Conservation (phyloP, 306 rosid species). For the Senna siamea region DNA sequence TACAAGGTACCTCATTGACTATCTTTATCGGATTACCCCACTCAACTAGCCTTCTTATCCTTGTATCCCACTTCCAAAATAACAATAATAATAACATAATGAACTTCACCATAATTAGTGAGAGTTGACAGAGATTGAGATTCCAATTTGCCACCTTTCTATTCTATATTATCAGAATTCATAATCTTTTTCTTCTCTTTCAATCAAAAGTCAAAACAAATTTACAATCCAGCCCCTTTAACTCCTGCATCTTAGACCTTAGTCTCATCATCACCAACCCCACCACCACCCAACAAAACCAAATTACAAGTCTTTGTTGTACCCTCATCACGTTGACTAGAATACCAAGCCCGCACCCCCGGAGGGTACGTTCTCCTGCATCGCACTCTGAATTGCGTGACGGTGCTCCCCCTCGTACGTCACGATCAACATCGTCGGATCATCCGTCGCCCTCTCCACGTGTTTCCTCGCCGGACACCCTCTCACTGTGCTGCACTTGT, state of each 20-base stretch:
- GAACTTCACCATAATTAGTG: background rate
- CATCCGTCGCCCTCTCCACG: constrained; percentile 87
- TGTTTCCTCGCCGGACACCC: constrained; percentile 97
- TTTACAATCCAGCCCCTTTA: constrained; percentile 47
- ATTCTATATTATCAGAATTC: constrained; percentile 9
- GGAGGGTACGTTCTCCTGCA: constrained; percentile 59
- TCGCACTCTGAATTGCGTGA: constrained; percentile 55
- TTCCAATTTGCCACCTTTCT: constrained; percentile 36
- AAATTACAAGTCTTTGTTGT: too few species aligned
- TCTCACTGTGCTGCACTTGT: constrained; percentile 84
- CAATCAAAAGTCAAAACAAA: constrained; percentile 27
- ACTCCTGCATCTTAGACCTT: background rate
- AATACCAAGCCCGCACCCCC: constrained; percentile 63
- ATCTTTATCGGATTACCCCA: too few species aligned
- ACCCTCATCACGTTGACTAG: constrained; percentile 60
- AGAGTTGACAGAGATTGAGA: constrained; percentile 20
- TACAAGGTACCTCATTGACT: too few species aligned
- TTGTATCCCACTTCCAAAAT: too few species aligned
- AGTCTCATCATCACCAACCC: background rate
- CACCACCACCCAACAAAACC: background rate
- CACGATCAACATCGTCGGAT: constrained; percentile 87
- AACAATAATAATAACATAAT: background rate
- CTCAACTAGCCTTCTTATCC: too few species aligned
- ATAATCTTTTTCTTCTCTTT: background rate
- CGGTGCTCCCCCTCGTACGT: constrained; percentile 95